Conservation (phyloP, 805 yeast genomes). For the Sporopachydermia lactativora region DNA sequence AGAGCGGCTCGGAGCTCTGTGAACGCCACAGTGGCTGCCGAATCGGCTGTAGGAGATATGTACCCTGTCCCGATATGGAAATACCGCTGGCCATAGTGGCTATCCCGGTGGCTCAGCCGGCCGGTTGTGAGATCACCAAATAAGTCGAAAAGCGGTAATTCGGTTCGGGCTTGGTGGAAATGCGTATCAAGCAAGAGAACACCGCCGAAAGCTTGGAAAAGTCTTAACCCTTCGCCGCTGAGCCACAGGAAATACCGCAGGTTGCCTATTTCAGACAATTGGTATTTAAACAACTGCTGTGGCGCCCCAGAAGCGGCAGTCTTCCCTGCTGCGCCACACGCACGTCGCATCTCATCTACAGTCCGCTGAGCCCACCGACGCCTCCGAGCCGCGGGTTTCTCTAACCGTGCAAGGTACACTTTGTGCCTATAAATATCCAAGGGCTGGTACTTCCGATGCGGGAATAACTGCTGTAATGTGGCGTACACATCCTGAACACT, state of each 20-base stretch:
- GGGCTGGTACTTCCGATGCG: background rate
- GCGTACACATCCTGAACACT: background rate
- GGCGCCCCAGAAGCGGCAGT: background rate
- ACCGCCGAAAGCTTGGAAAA: constrained; percentile 1
- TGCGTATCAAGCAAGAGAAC: background rate
- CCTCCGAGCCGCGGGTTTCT: background rate
- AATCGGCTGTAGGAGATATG: background rate
- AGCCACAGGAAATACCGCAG: background rate
- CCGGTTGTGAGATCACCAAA: background rate
- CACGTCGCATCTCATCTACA: background rate
- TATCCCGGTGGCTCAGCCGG: background rate
- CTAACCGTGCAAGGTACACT: background rate
- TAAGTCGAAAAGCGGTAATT: background rate
- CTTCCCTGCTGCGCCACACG: background rate
- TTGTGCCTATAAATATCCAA: background rate
- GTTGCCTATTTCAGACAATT: background rate
- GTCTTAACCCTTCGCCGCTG: constrained; percentile 1
- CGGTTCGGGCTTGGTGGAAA: background rate
- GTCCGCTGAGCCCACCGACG: background rate
- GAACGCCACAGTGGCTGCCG: background rate
- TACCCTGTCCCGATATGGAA: background rate
- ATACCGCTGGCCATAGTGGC: background rate
- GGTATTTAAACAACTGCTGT: background rate
- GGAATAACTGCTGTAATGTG: background rate
- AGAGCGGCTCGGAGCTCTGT: background rate